Percentiles rank a stretch among this genome's conserved stretches.
phyloP scores from a whole-genome alignment of 176 grass and related monocot genomes.

The Raddia guianensis region DNA sequence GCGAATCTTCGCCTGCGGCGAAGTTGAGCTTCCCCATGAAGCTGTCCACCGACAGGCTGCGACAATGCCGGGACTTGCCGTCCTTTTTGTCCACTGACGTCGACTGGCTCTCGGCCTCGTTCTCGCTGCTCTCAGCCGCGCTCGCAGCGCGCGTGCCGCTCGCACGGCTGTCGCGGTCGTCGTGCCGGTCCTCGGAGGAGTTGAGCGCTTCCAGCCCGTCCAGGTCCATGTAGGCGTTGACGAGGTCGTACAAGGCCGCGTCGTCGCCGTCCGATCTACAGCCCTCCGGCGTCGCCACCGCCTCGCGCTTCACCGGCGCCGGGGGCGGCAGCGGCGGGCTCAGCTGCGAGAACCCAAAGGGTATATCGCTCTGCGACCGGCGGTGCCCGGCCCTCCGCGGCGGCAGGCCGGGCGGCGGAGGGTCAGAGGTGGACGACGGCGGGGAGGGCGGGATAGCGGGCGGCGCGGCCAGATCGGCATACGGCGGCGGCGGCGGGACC shows the following conservation, averaged over 20 bases:
- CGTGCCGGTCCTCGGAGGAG: conserved; percentile 61
- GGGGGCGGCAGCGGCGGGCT: conserved; percentile 51
- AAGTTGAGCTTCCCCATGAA: conserved; percentile 92
- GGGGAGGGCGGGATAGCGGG: conserved; percentile 44
- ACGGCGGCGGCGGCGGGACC: conserved; percentile 57
- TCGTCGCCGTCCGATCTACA: conserved; percentile 52
- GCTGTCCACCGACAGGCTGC: conserved; percentile 94
- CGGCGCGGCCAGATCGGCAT: conserved; percentile 50
- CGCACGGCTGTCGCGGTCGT: conserved; percentile 60
- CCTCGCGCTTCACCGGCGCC: conserved; percentile 59
- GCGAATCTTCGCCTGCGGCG: conserved; percentile 56
- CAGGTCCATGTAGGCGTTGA: conserved; percentile 93
- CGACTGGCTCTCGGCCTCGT: conserved; percentile 73
- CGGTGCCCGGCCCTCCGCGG: conserved; percentile 61
- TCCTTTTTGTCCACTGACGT: conserved; percentile 45
- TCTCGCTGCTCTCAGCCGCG: conserved; percentile 80
- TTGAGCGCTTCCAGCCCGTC: conserved; percentile 79
- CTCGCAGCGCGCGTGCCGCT: conserved; percentile 52
- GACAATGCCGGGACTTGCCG: conserved; percentile 70
- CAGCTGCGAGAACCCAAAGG: conserved; percentile 60
- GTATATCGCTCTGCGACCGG: conserved; percentile 84
- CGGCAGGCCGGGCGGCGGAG: conserved; percentile 56
- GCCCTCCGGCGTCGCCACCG: not conserved
- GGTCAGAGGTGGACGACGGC: conserved; percentile 47
- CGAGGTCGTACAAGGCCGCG: conserved; percentile 58